Conservation (phyloP, 768 basidiomycete species). For the Trametes cubensis region DNA sequence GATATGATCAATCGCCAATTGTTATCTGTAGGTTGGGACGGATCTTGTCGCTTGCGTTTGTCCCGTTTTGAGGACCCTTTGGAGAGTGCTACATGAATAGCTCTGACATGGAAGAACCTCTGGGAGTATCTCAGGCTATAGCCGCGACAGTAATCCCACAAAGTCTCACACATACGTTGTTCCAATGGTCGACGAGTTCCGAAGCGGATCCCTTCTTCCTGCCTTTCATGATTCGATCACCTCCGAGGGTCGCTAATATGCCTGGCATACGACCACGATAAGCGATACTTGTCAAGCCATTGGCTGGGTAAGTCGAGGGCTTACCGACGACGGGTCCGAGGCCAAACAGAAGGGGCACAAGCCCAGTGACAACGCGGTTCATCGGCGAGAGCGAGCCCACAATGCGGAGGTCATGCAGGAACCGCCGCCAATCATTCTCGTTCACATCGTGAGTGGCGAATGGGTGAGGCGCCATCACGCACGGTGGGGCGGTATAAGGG, state of each 20-base stretch:
- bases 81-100: slow-evolving; percentile 26
- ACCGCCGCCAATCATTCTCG: slow-evolving; percentile 48
- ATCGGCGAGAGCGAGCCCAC: slow-evolving; percentile 23
- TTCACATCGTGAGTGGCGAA: slow-evolving; percentile 50
- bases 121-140: background rate
- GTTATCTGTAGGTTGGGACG: slow-evolving; percentile 5
- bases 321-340: slow-evolving; percentile 10
- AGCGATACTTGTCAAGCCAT: background rate
- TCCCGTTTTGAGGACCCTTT: slow-evolving; percentile 17
- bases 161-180: slow-evolving; percentile 42
- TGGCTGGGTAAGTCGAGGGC: too few species aligned
- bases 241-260: slow-evolving; percentile 17
- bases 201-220: slow-evolving; percentile 44
- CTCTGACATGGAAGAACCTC: slow-evolving; percentile 31
- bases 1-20: slow-evolving; percentile 27
- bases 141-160: background rate
- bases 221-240: slow-evolving; percentile 34
- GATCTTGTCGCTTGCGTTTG: slow-evolving; percentile 1
- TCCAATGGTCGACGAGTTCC: slow-evolving; percentile 52
- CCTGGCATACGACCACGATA: slow-evolving; percentile 29
- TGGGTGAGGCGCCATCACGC: slow-evolving; percentile 43
- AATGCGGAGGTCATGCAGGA: slow-evolving; percentile 24
- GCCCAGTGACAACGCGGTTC: slow-evolving; percentile 18
- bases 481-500: slow-evolving; percentile 45
- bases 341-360: slow-evolving; percentile 7